phyloP scores from a whole-genome alignment of 177 flowering plant genomes.

The Vitis hybrid region DNA sequence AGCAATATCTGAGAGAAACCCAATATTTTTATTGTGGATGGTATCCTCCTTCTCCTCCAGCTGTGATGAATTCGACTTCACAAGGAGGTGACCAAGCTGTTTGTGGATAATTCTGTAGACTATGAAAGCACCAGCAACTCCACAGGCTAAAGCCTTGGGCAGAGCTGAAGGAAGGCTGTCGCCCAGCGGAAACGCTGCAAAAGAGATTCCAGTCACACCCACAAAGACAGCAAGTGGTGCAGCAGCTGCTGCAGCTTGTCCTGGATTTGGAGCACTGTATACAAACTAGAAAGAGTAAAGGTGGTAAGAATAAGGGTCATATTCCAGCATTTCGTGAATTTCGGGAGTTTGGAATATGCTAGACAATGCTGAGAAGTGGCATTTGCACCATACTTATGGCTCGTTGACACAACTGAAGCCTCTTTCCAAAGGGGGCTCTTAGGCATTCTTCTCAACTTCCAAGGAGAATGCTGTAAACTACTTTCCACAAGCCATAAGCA shows the following conservation, averaged over 20 bases:
- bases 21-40: conserved; percentile 33
- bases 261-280: conserved; percentile 96
- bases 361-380: not conserved
- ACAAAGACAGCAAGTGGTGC: conserved; percentile 87
- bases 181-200: conserved; percentile 87
- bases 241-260: conserved; percentile 94
- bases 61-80: conserved; percentile 33
- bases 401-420: not conserved
- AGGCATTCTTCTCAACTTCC: too few species aligned
- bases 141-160: conserved; percentile 75
- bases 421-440: not conserved
- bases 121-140: conserved; percentile 68
- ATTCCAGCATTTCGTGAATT: not conserved
- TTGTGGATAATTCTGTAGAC: conserved; percentile 61
- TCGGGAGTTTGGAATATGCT: not conserved
- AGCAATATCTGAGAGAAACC: conserved; percentile 72
- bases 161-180: conserved; percentile 51
- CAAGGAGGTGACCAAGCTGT: conserved; percentile 86
- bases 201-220: conserved; percentile 84
- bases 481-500: not conserved
- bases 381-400: not conserved
- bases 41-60: conserved; percentile 31
- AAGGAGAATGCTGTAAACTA: not conserved
- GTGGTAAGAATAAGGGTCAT: conserved; percentile 10
- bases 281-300: conserved; percentile 65